A percentile compares a stretch with the other conserved stretches of the same genome.
phyloP scores from a whole-genome alignment of 2,329 filamentous ascomycete genomes.

The Nemania bipapillata region DNA sequence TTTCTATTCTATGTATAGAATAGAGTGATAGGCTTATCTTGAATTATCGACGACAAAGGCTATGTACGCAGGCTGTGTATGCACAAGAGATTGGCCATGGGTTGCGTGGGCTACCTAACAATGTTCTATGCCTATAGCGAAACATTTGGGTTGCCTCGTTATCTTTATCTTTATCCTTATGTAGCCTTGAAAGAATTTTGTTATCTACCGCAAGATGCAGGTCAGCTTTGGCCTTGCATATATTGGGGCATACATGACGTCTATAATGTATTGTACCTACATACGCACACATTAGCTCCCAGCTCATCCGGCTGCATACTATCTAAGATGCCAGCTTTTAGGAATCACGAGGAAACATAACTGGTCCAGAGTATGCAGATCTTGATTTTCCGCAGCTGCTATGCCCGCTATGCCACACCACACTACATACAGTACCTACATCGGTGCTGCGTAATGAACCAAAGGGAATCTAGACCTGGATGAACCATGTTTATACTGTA shows the following conservation, averaged over 20 bases:
- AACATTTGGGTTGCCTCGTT: too few relatives aligned
- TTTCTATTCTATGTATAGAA: too few relatives aligned
- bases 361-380: slow-evolving; percentile 26
- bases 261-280: neutral
- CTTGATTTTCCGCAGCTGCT: slow-evolving; percentile 24
- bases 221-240: neutral
- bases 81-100: too few relatives aligned
- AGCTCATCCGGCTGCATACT: neutral
- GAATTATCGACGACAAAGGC: too few relatives aligned
- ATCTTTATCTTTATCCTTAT: too few relatives aligned
- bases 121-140: too few relatives aligned
- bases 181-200: too few relatives aligned
- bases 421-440: neutral
- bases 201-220: neutral
- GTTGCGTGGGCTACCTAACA: too few relatives aligned
- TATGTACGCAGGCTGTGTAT: too few relatives aligned
- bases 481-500: slow-evolving; percentile 21
- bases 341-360: slow-evolving; percentile 22
- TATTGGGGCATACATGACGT: neutral
- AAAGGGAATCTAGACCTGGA: slow-evolving; percentile 10
- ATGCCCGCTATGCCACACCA: neutral
- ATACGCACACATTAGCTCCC: slow-evolving; percentile 7
- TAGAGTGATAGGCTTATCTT: too few relatives aligned
- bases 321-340: neutral
- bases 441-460: slow-evolving; percentile 11